These are phyloP conservation scores for Brasenia schreberi DNA, from an alignment of 164 flowering plant genomes.

Conservation along the genomic window DNA sequence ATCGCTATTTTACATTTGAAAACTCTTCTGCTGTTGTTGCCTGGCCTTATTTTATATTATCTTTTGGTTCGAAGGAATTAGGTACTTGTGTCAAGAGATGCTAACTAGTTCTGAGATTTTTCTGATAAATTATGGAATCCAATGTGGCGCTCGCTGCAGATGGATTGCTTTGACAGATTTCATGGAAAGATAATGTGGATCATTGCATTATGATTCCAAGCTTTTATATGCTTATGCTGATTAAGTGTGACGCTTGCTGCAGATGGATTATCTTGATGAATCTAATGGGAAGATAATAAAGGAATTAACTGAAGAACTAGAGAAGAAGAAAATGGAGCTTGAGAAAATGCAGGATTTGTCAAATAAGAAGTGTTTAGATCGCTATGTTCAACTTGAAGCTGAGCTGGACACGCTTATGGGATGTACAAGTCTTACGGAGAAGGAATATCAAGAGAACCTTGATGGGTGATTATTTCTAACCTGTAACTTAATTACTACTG, in stretches of 20 bases:
- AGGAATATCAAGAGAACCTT: neutral
- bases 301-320: slow-evolving; percentile 1
- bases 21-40: neutral
- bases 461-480: neutral
- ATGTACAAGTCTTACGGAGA: neutral
- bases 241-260: neutral
- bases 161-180: neutral
- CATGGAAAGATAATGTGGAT: neutral
- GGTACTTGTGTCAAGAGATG: neutral
- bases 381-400: neutral
- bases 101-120: neutral
- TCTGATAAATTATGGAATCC: neutral
- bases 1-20: neutral
- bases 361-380: neutral
- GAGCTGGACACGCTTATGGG: neutral
- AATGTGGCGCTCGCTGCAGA: neutral
- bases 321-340: neutral
- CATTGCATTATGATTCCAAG: neutral
- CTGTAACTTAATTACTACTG: neutral
- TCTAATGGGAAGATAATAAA: neutral
- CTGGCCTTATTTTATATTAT: neutral
- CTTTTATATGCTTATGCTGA: neutral
- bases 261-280: neutral
- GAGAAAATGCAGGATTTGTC: neutral
- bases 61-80: neutral